phyloP scores from a whole-genome alignment of 108 stramenopile species.

The Hondaea fermentalgiana region DNA sequence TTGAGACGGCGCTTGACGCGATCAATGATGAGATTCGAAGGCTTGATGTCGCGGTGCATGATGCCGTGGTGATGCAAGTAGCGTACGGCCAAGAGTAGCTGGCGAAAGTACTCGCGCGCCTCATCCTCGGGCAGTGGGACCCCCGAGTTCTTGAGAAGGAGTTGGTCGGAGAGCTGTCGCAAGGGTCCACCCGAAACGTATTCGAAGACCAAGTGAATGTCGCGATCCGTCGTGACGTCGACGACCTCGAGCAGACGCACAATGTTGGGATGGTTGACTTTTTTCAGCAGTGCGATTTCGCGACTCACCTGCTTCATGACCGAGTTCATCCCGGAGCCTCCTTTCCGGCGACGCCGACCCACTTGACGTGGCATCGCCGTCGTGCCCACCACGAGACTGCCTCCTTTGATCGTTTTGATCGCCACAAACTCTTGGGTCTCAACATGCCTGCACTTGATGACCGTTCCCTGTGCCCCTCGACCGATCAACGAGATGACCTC shows the following conservation, averaged over 20 bases:
- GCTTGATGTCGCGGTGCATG: conserved; percentile 99
- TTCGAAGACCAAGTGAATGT: conserved; percentile 97
- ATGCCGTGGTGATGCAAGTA: conserved; percentile 99
- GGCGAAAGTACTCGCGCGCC: conserved; percentile 96
- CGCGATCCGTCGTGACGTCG: conserved; percentile 42
- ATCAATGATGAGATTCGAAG: conserved; percentile 99
- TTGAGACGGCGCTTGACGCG: conserved; percentile 91
- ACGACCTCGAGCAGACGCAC: conserved; percentile 97
- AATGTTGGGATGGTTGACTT: conserved; percentile 70
- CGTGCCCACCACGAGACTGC: background rate
- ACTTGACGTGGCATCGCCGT: background rate
- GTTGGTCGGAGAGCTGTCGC: conserved; percentile 91
- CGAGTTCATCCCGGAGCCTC: background rate
- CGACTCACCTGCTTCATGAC: background rate
- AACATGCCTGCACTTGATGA: background rate
- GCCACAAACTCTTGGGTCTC: background rate
- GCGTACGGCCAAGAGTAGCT: conserved; percentile 94
- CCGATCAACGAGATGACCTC: background rate
- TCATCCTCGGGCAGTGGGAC: conserved; percentile 70
- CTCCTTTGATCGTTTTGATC: background rate
- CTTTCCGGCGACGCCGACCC: background rate
- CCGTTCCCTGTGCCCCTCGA: background rate
- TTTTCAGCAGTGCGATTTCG: conserved; percentile 13
- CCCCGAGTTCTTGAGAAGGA: conserved; percentile 30
- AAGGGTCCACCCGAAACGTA: conserved; percentile 98